Percentiles rank a stretch among this genome's conserved stretches.
Conservation (phyloP, 345 rosid species). For the thale cress (Arabidopsis thaliana) region TAIR10.1 NC_003075.7:18282501-18283000, state of each 20-base stretch:
- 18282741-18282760: conserved; percentile 26
- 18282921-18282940: not conserved
- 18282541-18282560: conserved; percentile 77
- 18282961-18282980: not conserved
- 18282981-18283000: not conserved
- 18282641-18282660: conserved; percentile 85
- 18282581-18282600: conserved; percentile 11
- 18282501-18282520: conserved; percentile 99
- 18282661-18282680: conserved; percentile 87
- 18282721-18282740: conserved; percentile 92
- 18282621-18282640: conserved; percentile 10
- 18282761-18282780: not conserved
- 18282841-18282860: conserved; percentile 69
- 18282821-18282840: conserved; percentile 95
- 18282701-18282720: conserved; percentile 96
- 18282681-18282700: conserved; percentile 87
- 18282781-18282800: not conserved
- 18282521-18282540: conserved; percentile 92
- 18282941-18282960: not conserved
- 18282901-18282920: conserved; percentile 58
- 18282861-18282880: conserved; percentile 86
- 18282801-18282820: conserved; percentile 23
- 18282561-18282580: conserved; percentile 33
- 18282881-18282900: conserved; percentile 69
- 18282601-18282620: not conserved